Evolutionary conservation across 2,329 filamentous ascomycete genomes (phyloP).

Genomic region (Penicillium sp.): DNA sequence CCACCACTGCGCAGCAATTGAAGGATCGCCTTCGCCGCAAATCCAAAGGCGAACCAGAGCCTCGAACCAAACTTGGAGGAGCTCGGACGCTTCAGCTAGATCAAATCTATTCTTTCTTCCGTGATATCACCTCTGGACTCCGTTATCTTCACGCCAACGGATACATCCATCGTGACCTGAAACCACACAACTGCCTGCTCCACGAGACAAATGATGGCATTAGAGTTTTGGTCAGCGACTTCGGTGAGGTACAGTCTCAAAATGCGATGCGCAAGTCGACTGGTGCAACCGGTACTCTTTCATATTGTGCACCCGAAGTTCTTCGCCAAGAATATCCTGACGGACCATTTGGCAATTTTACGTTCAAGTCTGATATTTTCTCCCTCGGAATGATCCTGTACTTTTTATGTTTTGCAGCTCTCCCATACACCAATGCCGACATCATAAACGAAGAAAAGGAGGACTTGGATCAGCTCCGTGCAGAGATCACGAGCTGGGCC

Average conservation of each 20-base stretch:
- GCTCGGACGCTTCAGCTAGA: constrained; percentile 68
- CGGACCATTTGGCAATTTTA: constrained; percentile 86
- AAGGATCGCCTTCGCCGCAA: constrained; percentile 82
- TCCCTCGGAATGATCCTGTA: constrained; percentile 97
- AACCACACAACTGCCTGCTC: constrained; percentile 91
- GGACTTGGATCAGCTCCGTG: constrained; percentile 78
- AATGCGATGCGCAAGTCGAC: constrained; percentile 81
- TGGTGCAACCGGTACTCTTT: constrained; percentile 92
- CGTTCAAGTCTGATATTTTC: constrained; percentile 97
- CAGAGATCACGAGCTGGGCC: constrained; percentile 81
- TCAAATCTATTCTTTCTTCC: constrained; percentile 95
- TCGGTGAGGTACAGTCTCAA: constrained; percentile 90
- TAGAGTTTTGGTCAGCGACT: constrained; percentile 89
- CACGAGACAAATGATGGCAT: constrained; percentile 71
- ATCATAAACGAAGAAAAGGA: constrained; percentile 86
- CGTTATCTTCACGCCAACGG: constrained; percentile 86
- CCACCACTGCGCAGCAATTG: constrained; percentile 72
- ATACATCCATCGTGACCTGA: constrained; percentile 94
- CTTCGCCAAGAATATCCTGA: constrained; percentile 60
- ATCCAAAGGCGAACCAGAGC: constrained; percentile 73
- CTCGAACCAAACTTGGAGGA: constrained; percentile 51
- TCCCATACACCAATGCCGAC: constrained; percentile 84
- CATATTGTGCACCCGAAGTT: constrained; percentile 95
- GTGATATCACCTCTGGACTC: constrained; percentile 87
- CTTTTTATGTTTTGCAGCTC: constrained; percentile 89